Evolutionary conservation across 2,329 filamentous ascomycete genomes (phyloP).

Genomic region (Fusarium tuaranense): DNA sequence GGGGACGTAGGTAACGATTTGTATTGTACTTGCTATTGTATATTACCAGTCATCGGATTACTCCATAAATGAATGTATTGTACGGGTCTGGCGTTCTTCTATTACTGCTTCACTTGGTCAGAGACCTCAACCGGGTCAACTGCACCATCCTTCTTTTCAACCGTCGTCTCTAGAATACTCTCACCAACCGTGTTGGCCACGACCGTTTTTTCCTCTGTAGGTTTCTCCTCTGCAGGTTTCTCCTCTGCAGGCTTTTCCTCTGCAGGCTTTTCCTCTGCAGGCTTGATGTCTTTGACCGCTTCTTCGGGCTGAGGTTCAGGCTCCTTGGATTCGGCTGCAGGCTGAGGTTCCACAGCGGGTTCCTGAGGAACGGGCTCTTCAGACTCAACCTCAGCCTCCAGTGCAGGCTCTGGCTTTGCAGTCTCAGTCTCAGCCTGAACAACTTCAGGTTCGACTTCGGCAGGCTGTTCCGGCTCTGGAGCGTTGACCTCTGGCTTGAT

Average conservation of each 20-base stretch:
- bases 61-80: constrained; percentile 7
- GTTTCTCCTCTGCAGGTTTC: constrained; percentile 43
- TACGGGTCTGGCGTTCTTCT: neutral
- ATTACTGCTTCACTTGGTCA: constrained; percentile 49
- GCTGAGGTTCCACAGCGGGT: constrained; percentile 28
- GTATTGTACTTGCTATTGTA: constrained; percentile 19
- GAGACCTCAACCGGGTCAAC: constrained; percentile 52
- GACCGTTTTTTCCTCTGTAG: constrained; percentile 50
- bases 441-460: constrained; percentile 23
- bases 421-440: constrained; percentile 25
- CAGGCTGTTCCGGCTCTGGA: constrained; percentile 10
- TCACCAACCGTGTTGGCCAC: constrained; percentile 58
- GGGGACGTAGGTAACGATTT: constrained; percentile 35
- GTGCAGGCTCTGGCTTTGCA: constrained; percentile 24
- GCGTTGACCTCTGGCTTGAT: constrained; percentile 7
- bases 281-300: neutral
- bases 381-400: constrained; percentile 24
- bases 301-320: neutral
- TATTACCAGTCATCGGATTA: constrained; percentile 6
- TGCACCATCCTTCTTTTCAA: constrained; percentile 50
- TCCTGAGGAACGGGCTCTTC: constrained; percentile 20
- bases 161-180: constrained; percentile 53
- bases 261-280: constrained; percentile 26
- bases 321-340: neutral
- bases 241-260: constrained; percentile 36